Evolutionary conservation across 2,329 filamentous ascomycete species (phyloP).

Genomic region (Sphaerulina populicola): DNA sequence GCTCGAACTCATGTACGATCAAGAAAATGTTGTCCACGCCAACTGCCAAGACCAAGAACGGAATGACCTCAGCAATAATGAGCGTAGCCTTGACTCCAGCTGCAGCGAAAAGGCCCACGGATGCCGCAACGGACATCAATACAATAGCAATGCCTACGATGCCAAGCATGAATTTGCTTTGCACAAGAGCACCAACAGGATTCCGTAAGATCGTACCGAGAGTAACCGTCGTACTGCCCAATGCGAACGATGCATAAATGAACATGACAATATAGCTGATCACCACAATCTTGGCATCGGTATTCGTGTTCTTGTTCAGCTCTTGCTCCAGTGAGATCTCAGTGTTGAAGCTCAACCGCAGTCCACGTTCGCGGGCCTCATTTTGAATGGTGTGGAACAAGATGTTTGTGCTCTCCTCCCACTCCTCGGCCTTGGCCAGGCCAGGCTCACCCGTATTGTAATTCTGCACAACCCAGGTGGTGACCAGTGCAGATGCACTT

Average conservation of each 20-base stretch:
- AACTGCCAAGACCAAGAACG: conserved; percentile 90
- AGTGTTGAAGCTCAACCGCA: conserved; percentile 87
- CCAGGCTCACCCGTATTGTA: conserved; percentile 63
- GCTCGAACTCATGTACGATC: conserved; percentile 95
- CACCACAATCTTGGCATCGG: conserved; percentile 90
- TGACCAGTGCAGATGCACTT: conserved; percentile 70
- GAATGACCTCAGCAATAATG: conserved; percentile 97
- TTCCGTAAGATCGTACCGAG: conserved; percentile 70
- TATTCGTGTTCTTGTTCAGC: conserved; percentile 95
- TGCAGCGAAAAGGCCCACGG: conserved; percentile 89
- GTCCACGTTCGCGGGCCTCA: conserved; percentile 67
- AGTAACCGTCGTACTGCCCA: conserved; percentile 79
- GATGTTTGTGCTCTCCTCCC: conserved; percentile 70
- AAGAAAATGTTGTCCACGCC: conserved; percentile 99
- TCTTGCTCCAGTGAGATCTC: conserved; percentile 93
- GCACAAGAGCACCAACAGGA: conserved; percentile 74
- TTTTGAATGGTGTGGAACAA: conserved; percentile 68
- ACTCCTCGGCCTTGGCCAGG: conserved; percentile 71
- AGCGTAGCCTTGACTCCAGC: conserved; percentile 86
- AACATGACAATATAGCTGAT: conserved; percentile 99
- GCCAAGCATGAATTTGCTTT: conserved; percentile 95
- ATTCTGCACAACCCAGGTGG: conserved; percentile 93
- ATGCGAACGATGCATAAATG: conserved; percentile 83
- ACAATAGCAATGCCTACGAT: conserved; percentile 91
- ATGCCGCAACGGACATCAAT: conserved; percentile 92